A percentile compares a stretch with the other conserved stretches of the same genome.
These are phyloP conservation scores for Agrostemma githago DNA, from an alignment of 148 eudicot species.

Conservation along the genomic window DNA sequence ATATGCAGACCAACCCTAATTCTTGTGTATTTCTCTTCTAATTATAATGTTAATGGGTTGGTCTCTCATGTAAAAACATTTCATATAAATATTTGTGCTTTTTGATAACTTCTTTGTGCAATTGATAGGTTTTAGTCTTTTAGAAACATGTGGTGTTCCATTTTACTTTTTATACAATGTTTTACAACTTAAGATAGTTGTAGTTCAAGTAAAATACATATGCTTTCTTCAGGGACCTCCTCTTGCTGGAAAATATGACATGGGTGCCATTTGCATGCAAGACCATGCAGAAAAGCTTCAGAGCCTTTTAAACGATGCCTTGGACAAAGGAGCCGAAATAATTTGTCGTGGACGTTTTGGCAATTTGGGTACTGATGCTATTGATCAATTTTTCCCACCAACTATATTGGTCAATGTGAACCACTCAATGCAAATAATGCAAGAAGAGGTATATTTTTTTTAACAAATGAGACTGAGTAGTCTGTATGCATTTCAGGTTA, in stretches of 20 bases:
- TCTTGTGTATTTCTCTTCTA: background rate
- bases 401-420: conserved; percentile 77
- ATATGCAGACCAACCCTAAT: too few relatives aligned
- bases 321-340: conserved; percentile 96
- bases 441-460: conserved; percentile 71
- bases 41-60: background rate
- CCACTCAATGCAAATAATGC: conserved; percentile 93
- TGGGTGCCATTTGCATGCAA: conserved; percentile 99
- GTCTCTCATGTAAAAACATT: background rate
- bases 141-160: conserved; percentile 1
- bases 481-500: background rate
- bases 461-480: background rate
- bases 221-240: conserved; percentile 80
- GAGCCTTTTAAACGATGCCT: conserved; percentile 80
- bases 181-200: background rate
- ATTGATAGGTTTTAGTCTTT: background rate
- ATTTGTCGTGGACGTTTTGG: conserved; percentile 90
- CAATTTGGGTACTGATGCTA: conserved; percentile 88
- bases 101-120: background rate
- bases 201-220: conserved; percentile 6
- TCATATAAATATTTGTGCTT: background rate
- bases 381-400: conserved; percentile 97
- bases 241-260: conserved; percentile 80
- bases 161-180: background rate
- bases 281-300: conserved; percentile 98